These are phyloP conservation scores for Solanum lycopersicoides DNA, from an alignment of 257 asterid species.

Conservation along the genomic window DNA sequence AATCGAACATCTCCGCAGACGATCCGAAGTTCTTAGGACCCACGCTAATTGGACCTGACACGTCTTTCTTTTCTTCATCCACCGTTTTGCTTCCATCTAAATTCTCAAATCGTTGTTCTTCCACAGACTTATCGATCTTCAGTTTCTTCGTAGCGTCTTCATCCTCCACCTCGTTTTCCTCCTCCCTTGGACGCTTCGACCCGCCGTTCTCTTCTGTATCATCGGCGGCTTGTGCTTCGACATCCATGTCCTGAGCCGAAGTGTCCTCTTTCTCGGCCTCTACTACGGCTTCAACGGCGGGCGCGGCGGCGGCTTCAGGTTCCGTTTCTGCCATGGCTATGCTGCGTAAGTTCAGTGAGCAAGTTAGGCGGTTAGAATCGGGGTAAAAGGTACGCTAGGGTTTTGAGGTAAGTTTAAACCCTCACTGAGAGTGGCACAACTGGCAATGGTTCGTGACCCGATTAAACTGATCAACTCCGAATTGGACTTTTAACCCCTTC, in stretches of 20 bases:
- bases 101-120: neutral
- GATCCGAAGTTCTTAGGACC: conserved; percentile 67
- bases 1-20: conserved; percentile 64
- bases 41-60: conserved; percentile 18
- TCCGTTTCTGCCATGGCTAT: neutral
- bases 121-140: conserved; percentile 25
- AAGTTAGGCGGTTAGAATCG: neutral
- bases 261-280: neutral
- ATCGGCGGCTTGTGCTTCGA: conserved; percentile 17
- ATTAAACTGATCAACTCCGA: neutral
- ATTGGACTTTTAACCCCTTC: neutral
- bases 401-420: neutral
- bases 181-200: conserved; percentile 58
- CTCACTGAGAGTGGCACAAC: neutral
- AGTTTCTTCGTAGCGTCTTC: conserved; percentile 26
- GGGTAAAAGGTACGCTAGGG: neutral
- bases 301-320: neutral
- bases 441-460: neutral
- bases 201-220: conserved; percentile 6
- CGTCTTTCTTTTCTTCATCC: neutral
- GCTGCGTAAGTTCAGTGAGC: neutral
- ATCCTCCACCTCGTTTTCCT: conserved; percentile 9
- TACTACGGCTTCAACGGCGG: neutral
- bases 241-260: conserved; percentile 16
- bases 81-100: neutral